Evolutionary conservation across 345 rosid species (phyloP), one percentile per base, ranked within the genome.

Genomic region (Eucalyptus lansdowneana): DNA sequence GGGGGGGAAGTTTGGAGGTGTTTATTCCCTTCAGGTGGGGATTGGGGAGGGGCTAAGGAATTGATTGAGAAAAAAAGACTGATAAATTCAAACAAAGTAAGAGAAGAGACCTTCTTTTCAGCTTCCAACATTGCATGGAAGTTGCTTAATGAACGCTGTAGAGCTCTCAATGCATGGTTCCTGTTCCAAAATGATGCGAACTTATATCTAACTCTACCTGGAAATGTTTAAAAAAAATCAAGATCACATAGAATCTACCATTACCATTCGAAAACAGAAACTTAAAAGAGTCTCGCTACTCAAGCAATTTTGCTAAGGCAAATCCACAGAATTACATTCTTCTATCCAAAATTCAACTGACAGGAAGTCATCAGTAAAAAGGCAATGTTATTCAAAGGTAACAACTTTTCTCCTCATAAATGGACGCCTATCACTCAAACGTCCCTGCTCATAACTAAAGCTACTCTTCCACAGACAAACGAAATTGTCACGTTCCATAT

Each of bases 171-270:
- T 49, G 98, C 94, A 93, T 97, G 98, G 93, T 98, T 97, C 95
- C 99, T 96, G 95, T 98, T 98, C 99, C 99, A 97, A 94, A 98
- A 98, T 62, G 99, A 98, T 86, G 99, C 99, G 94, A 98, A 98
- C 92, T 97, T 98, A 95, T 98, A 98, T 93, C 99, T 95, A 94
- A 97, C 99, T 94, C 99, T 95, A 93, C 99, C 99, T 98, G 99
- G 87, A 94, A 93, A 89, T 49, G 80, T 31, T 56, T 22, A 0
- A 62, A 87, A 89, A 90, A 81, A 92, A 86, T 51, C 81, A 87
- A 85, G 54, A 51, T 76, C 85, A 76, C 85, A 40, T 21, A 76
- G 47, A 76, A 76, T 76, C 85, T 76, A 40, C 2, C 47, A 40
- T 40, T 21, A 76, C 27, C 85, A 76, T 21, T 76, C 8, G 15